These are phyloP conservation scores for Mortierella sp. DNA, from an alignment of 371 early-diverging fungal species.

Conservation along the genomic window DNA sequence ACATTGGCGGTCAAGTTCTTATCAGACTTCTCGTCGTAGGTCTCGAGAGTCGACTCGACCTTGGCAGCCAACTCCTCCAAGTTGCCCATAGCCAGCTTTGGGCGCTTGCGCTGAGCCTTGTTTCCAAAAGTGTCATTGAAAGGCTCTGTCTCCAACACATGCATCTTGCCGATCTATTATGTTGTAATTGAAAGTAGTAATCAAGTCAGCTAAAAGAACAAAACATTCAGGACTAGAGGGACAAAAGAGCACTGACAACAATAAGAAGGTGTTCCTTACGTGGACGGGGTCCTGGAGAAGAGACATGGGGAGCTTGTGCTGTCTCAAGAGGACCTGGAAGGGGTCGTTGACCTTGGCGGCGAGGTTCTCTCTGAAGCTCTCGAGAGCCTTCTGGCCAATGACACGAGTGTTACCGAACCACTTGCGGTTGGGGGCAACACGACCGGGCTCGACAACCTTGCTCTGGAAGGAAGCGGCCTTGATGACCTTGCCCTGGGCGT, in stretches of 20 bases:
- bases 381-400: conserved; percentile 93
- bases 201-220: neutral
- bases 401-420: conserved; percentile 99
- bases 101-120: conserved; percentile 96
- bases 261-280: conserved; percentile 51
- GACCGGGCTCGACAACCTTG: conserved; percentile 81
- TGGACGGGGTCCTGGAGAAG: conserved; percentile 90
- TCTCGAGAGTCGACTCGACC: conserved; percentile 77
- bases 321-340: conserved; percentile 95
- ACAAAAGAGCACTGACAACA: too few relatives aligned
- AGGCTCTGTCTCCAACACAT: conserved; percentile 94
- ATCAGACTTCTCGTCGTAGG: conserved; percentile 85
- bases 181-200: neutral
- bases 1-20: conserved; percentile 80
- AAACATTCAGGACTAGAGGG: neutral
- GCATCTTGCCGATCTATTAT: conserved; percentile 75
- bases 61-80: conserved; percentile 89
- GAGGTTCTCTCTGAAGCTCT: conserved; percentile 93
- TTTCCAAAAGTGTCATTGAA: conserved; percentile 94
- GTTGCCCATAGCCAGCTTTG: conserved; percentile 81
- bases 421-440: conserved; percentile 95
- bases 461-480: conserved; percentile 97
- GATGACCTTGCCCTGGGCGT: conserved; percentile 94
- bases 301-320: conserved; percentile 98
- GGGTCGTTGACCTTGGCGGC: conserved; percentile 93